Percentiles rank a stretch among this genome's conserved stretches.
phyloP scores from a whole-genome alignment of 441 rosid genomes.

The Erodium moschatum region DNA sequence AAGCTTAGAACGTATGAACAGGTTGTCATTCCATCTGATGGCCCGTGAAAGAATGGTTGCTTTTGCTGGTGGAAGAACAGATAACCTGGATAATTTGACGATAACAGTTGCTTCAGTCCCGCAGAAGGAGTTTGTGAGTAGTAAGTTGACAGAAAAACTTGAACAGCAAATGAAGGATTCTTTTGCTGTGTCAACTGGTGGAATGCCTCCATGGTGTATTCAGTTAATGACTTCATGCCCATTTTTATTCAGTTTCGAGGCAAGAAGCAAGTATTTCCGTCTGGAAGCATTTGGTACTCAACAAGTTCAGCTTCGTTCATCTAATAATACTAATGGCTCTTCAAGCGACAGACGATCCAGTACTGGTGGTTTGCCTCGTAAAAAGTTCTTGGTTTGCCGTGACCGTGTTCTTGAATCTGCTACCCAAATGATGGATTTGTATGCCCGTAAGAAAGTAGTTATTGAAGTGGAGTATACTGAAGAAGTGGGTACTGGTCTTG shows the following conservation, averaged over 20 bases:
- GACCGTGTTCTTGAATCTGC: slow-evolving; percentile 75
- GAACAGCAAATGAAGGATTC: slow-evolving; percentile 89
- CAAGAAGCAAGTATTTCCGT: slow-evolving; percentile 64
- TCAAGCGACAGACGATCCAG: slow-evolving; percentile 44
- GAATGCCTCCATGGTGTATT: slow-evolving; percentile 84
- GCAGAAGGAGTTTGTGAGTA: slow-evolving; percentile 63
- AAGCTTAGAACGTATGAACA: slow-evolving; percentile 66
- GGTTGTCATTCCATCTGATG: slow-evolving; percentile 56
- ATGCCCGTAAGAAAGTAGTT: slow-evolving; percentile 48
- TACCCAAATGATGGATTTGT: slow-evolving; percentile 67
- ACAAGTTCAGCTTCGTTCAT: slow-evolving; percentile 33
- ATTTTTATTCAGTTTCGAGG: slow-evolving; percentile 84
- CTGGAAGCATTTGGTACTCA: slow-evolving; percentile 67
- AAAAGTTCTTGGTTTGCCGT: slow-evolving; percentile 67
- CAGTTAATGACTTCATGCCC: slow-evolving; percentile 81
- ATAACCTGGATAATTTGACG: slow-evolving; percentile 54
- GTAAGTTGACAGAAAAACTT: slow-evolving; percentile 83
- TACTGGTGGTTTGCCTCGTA: slow-evolving; percentile 45
- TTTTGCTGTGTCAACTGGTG: slow-evolving; percentile 55
- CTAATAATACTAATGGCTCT: slow-evolving; percentile 38
- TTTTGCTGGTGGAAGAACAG: slow-evolving; percentile 56
- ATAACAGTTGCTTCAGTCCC: slow-evolving; percentile 43
- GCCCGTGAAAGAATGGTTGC: slow-evolving; percentile 50
- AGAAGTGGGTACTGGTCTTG: slow-evolving; percentile 98
- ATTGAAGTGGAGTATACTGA: slow-evolving; percentile 83